Evolutionary conservation across 352 stramenopile genomes (phyloP).

Genomic region (Pythium monospermum): DNA sequence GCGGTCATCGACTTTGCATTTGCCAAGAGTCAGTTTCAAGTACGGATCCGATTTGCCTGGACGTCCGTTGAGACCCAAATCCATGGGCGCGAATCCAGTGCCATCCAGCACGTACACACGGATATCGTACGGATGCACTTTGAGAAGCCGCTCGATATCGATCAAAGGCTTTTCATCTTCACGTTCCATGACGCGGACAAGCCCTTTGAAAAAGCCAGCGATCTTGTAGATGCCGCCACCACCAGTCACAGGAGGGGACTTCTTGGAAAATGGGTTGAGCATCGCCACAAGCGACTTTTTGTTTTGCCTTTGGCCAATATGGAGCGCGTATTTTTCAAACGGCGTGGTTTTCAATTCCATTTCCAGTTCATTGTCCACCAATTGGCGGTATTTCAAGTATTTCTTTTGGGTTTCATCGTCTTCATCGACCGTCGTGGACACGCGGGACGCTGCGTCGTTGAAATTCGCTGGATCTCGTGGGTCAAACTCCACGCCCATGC

Average conservation of each 20-base stretch:
- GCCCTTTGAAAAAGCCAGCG: constrained; percentile 87
- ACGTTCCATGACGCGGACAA: constrained; percentile 85
- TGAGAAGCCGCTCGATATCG: constrained; percentile 64
- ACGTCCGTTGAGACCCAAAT: constrained; percentile 75
- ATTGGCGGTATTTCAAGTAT: constrained; percentile 71
- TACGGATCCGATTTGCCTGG: constrained; percentile 88
- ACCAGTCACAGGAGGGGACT: constrained; percentile 27
- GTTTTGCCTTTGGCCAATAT: constrained; percentile 78
- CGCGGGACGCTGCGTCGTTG: constrained; percentile 45
- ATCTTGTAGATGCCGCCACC: constrained; percentile 68
- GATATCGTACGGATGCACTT: constrained; percentile 74
- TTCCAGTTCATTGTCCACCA: constrained; percentile 68
- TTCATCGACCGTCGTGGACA: constrained; percentile 57
- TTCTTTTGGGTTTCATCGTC: constrained; percentile 61
- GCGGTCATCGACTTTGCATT: constrained; percentile 82
- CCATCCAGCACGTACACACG: constrained; percentile 87
- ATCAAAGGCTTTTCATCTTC: constrained; percentile 78
- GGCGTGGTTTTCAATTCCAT: constrained; percentile 75
- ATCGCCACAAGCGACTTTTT: constrained; percentile 52
- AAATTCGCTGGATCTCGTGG: constrained; percentile 41
- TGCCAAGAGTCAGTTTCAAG: constrained; percentile 77
- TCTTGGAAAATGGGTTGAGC: constrained; percentile 74
- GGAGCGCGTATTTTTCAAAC: constrained; percentile 86
- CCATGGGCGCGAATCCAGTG: constrained; percentile 82
- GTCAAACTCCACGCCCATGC: constrained; percentile 79